phyloP scores from a whole-genome alignment of 208 protist species.

The Trypanosoma lewisi region DNA sequence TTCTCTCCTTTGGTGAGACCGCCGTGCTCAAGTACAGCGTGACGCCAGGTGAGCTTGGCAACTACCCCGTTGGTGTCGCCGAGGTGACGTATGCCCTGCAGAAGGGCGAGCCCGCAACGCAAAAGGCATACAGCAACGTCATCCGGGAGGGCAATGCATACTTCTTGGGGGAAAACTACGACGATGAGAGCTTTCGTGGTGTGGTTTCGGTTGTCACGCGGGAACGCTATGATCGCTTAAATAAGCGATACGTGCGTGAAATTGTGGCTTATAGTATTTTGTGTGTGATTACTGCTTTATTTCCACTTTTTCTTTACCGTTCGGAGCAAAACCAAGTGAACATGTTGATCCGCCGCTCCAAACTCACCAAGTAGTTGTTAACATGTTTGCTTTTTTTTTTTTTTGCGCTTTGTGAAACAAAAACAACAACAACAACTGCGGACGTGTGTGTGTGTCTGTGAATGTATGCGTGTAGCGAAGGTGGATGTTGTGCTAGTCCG shows the following conservation, averaged over 20 bases:
- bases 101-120: constrained; percentile 48
- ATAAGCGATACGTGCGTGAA: constrained; percentile 75
- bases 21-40: constrained; percentile 75
- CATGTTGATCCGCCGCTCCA: constrained; percentile 62
- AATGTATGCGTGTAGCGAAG: background rate
- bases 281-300: constrained; percentile 66
- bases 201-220: constrained; percentile 79
- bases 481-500: background rate
- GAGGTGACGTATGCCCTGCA: constrained; percentile 73
- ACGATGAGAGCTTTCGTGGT: constrained; percentile 84
- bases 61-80: constrained; percentile 62
- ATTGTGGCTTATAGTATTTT: constrained; percentile 78
- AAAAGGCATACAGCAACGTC: constrained; percentile 73
- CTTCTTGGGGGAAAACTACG: constrained; percentile 64
- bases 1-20: constrained; percentile 55
- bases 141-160: constrained; percentile 79
- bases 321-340: constrained; percentile 74
- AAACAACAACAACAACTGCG: background rate
- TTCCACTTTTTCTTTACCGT: constrained; percentile 73
- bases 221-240: constrained; percentile 78
- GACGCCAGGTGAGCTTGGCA: constrained; percentile 59
- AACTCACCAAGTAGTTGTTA: constrained; percentile 36
- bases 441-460: background rate
- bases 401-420: background rate
- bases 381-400: background rate